Conservation (phyloP, 441 rosid species). For the Pelargonium australe region DNA sequence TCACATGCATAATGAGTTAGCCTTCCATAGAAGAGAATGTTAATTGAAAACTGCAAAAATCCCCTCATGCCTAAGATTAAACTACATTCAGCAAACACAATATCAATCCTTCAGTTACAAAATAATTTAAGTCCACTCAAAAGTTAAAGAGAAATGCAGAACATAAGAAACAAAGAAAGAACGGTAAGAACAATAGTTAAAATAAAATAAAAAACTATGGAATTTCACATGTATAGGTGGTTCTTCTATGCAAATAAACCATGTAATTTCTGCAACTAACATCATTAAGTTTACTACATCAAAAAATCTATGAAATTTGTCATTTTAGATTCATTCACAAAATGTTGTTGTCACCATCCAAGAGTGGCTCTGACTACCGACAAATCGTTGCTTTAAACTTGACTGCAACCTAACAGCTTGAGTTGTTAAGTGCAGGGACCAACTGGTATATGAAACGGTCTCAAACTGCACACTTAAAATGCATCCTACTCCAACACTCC, state of each 20-base stretch:
- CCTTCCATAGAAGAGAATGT: constrained; percentile 11
- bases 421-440: too few relatives aligned
- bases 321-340: not conserved
- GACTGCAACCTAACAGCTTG: too few relatives aligned
- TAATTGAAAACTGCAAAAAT: constrained; percentile 10
- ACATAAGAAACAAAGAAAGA: constrained; percentile 9
- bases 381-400: not conserved
- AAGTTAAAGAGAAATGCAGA: constrained; percentile 2
- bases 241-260: not conserved
- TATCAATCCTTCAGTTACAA: not conserved
- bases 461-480: too few relatives aligned
- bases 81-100: constrained; percentile 24
- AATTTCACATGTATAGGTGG: not conserved
- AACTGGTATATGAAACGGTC: too few relatives aligned
- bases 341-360: not conserved
- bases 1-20: constrained; percentile 19
- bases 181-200: not conserved
- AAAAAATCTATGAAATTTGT: not conserved
- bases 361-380: not conserved
- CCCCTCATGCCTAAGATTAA: constrained; percentile 7
- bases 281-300: not conserved
- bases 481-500: too few relatives aligned
- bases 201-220: not conserved
- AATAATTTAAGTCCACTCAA: not conserved
- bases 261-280: not conserved